phyloP scores from a whole-genome alignment of 345 rosid species.

The Streptanthus diversifolius region DNA sequence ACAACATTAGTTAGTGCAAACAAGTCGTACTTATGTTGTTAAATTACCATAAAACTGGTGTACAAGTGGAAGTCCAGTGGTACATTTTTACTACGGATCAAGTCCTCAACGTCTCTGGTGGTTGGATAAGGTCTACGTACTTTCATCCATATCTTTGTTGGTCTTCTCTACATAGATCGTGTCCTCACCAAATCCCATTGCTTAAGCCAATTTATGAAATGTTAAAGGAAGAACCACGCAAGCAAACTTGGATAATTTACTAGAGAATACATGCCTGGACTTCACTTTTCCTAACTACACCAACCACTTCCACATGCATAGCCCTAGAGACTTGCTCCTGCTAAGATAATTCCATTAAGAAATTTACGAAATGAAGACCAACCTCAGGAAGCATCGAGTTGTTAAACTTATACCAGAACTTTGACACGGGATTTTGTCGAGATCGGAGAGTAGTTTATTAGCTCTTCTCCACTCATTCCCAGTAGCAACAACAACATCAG shows the following conservation, averaged over 20 bases:
- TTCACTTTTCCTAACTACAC: conserved; percentile 70
- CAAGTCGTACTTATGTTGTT: neutral
- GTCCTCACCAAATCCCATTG: conserved; percentile 57
- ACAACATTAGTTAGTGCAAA: neutral
- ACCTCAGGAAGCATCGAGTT: conserved; percentile 46
- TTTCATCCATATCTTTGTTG: conserved; percentile 52
- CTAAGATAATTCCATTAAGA: conserved; percentile 1
- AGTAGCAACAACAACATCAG: neutral
- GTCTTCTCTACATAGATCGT: conserved; percentile 59
- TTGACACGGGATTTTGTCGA: conserved; percentile 46
- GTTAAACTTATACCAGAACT: conserved; percentile 43
- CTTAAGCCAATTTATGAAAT: conserved; percentile 57
- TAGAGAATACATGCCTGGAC: conserved; percentile 58
- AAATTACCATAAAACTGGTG: neutral
- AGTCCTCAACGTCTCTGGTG: conserved; percentile 52
- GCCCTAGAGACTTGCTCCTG: conserved; percentile 42
- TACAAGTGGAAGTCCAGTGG: neutral
- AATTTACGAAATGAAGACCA: neutral
- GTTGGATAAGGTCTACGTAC: conserved; percentile 67
- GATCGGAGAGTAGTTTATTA: conserved; percentile 14
- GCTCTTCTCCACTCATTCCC: conserved; percentile 35
- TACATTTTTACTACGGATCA: neutral
- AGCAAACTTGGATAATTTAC: conserved; percentile 53
- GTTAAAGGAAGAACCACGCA: conserved; percentile 74
- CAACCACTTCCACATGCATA: conserved; percentile 53